Evolutionary conservation across 805 yeast species (phyloP).

Genomic region (Candida sphagnicola): DNA sequence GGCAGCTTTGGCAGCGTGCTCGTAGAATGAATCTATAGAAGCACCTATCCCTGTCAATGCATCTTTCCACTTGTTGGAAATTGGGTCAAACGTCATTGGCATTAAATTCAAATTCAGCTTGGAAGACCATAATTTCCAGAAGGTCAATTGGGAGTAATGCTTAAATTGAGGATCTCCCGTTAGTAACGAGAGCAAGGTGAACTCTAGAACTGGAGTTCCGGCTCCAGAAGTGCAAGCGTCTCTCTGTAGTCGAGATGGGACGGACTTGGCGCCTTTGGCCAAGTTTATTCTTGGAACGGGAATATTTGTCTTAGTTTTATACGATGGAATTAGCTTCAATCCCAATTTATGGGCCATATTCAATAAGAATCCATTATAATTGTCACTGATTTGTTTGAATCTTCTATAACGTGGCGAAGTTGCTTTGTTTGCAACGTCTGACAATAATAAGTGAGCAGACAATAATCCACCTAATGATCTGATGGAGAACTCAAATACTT

Average conservation of each 20-base stretch:
- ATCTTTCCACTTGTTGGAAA: slow-evolving; percentile 52
- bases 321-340: slow-evolving; percentile 64
- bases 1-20: slow-evolving; percentile 76
- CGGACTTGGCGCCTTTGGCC: slow-evolving; percentile 42
- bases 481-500: slow-evolving; percentile 84
- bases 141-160: slow-evolving; percentile 55
- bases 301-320: slow-evolving; percentile 55
- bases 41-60: slow-evolving; percentile 82
- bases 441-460: slow-evolving; percentile 60
- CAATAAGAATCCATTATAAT: slow-evolving; percentile 72
- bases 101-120: slow-evolving; percentile 60
- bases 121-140: slow-evolving; percentile 65
- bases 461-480: slow-evolving; percentile 79
- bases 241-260: slow-evolving; percentile 41
- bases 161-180: slow-evolving; percentile 76
- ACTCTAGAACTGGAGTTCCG: slow-evolving; percentile 76
- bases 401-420: slow-evolving; percentile 29
- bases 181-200: slow-evolving; percentile 67
- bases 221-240: slow-evolving; percentile 91
- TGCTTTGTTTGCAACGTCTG: slow-evolving; percentile 18
- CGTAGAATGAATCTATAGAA: slow-evolving; percentile 86
- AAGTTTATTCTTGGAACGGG: slow-evolving; percentile 83
- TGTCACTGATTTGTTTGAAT: slow-evolving; percentile 16
- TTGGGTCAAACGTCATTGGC: slow-evolving; percentile 74
- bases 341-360: slow-evolving; percentile 75